Evolutionary conservation across 129 eudicot species (phyloP).

Genomic region (Saposhnikovia divaricata): DNA sequence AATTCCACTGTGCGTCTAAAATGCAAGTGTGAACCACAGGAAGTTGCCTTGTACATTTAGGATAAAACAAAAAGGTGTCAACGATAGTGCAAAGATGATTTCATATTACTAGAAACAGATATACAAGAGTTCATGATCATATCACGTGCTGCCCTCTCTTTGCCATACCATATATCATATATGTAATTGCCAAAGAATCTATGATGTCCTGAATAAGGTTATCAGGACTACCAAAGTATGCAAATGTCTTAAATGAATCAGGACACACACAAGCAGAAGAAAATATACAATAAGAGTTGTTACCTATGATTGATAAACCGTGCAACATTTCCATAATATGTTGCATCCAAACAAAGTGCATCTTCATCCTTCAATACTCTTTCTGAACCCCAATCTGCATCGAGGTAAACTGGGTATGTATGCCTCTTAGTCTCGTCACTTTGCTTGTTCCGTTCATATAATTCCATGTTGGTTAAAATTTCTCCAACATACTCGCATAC

Average conservation of each 20-base stretch:
- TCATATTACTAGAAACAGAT: neutral
- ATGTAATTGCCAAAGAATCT: neutral
- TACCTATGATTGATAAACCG: slow-evolving; percentile 86
- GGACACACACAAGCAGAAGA: neutral
- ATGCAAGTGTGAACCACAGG: no score
- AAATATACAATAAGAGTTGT: neutral
- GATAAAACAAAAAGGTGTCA: neutral
- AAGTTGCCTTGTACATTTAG: no score
- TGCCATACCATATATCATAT: neutral
- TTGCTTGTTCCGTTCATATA: slow-evolving; percentile 49
- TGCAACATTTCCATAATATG: slow-evolving; percentile 66
- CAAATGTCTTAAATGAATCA: neutral
- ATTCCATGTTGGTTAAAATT: slow-evolving; percentile 61
- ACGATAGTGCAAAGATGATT: neutral
- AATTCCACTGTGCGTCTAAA: no score
- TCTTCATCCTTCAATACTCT: slow-evolving; percentile 64
- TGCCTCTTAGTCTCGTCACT: slow-evolving; percentile 34
- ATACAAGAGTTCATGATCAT: neutral
- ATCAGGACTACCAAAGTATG: neutral
- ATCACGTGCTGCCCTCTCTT: neutral
- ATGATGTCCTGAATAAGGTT: neutral
- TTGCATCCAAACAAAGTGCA: slow-evolving; percentile 84
- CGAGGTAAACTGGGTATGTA: slow-evolving; percentile 62
- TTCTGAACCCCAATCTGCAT: slow-evolving; percentile 86
- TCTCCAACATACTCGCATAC: slow-evolving; percentile 80